phyloP scores from a whole-genome alignment of 2,329 filamentous ascomycete species.

The Piedraia hortae region DNA sequence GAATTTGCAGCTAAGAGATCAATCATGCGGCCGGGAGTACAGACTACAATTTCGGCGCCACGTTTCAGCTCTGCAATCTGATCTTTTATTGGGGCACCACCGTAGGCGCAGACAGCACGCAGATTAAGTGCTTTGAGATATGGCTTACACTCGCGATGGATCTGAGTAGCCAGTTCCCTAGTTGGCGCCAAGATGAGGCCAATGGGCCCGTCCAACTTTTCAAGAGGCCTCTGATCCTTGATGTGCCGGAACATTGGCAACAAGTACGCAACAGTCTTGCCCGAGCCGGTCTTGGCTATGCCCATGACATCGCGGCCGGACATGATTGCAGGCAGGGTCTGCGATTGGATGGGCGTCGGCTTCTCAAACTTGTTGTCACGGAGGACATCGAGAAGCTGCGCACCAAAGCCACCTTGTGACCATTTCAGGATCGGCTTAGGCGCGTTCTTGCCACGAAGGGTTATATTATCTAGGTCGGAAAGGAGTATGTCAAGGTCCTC shows the following conservation, averaged over 20 bases:
- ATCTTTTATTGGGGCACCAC: conserved; percentile 84
- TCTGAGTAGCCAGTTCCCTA: conserved; percentile 76
- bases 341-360: conserved; percentile 81
- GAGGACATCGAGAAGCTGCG: conserved; percentile 67
- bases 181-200: conserved; percentile 82
- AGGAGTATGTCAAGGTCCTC: conserved; percentile 60
- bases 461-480: conserved; percentile 80
- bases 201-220: conserved; percentile 64
- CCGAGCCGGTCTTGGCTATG: conserved; percentile 90
- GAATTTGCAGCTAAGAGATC: conserved; percentile 82
- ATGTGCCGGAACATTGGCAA: conserved; percentile 96
- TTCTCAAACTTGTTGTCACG: conserved; percentile 56
- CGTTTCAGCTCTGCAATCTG: conserved; percentile 92
- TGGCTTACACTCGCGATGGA: conserved; percentile 80
- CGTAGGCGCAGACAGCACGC: conserved; percentile 75
- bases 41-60: conserved; percentile 82
- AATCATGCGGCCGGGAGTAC: conserved; percentile 84
- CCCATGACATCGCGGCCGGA: conserved; percentile 86
- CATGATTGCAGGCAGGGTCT: conserved; percentile 86
- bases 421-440: conserved; percentile 90
- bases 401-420: conserved; percentile 78
- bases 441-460: conserved; percentile 63
- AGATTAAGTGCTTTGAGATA: conserved; percentile 71
- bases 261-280: conserved; percentile 87
- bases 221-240: conserved; percentile 65